Conservation (phyloP, 768 basidiomycete genomes). For the Mycena chlorophos region DNA sequence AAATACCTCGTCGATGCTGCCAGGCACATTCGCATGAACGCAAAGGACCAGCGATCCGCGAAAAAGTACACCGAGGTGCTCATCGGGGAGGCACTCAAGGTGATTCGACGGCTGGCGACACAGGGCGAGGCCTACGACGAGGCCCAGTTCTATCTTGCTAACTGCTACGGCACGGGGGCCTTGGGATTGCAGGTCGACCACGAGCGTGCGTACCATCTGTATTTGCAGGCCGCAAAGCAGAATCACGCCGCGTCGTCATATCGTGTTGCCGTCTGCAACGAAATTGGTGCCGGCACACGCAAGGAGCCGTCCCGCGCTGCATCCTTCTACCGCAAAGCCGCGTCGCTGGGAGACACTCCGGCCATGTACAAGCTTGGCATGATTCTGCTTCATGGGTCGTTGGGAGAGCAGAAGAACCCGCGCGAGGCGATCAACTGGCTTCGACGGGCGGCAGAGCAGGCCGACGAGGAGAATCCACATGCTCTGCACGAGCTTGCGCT, state of each 20-base stretch:
- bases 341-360: conserved; percentile 92
- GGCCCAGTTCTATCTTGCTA: conserved; percentile 97
- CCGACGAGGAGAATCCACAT: conserved; percentile 97
- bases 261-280: conserved; percentile 97
- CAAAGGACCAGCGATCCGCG: conserved; percentile 77
- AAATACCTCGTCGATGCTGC: conserved; percentile 99
- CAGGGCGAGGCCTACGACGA: conserved; percentile 91
- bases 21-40: conserved; percentile 76
- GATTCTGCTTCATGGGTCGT: conserved; percentile 82
- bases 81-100: conserved; percentile 86
- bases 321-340: conserved; percentile 95
- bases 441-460: conserved; percentile 91
- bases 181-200: conserved; percentile 97
- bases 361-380: conserved; percentile 99
- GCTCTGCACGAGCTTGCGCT: conserved; percentile 94
- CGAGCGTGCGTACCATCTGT: conserved; percentile 95
- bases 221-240: conserved; percentile 95
- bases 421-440: conserved; percentile 95
- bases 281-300: conserved; percentile 94
- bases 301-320: conserved; percentile 86
- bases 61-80: conserved; percentile 90
- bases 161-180: conserved; percentile 93
- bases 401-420: conserved; percentile 81
- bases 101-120: conserved; percentile 88
- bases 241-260: conserved; percentile 95